Conservation (phyloP, 345 rosid species). For the rapeseed (Brassica napus) region DNA sequence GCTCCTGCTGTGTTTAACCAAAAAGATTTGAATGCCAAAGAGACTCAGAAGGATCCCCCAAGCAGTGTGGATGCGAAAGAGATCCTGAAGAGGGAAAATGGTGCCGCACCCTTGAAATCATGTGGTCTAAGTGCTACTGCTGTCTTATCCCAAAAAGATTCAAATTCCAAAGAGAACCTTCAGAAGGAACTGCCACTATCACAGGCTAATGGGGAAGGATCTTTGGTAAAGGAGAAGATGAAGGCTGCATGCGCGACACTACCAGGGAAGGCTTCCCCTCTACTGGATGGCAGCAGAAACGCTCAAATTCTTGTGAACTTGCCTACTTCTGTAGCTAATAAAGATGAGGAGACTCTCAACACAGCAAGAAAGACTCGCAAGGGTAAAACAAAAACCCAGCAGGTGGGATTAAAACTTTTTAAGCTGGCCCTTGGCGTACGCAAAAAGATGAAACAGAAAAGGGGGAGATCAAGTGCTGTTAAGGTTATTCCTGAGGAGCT, state of each 20-base stretch:
- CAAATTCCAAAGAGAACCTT: constrained; percentile 34
- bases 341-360: constrained; percentile 17
- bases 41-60: constrained; percentile 14
- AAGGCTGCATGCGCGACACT: background rate
- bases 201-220: constrained; percentile 37
- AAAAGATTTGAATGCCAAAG: constrained; percentile 37
- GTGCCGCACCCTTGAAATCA: constrained; percentile 24
- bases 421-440: constrained; percentile 43
- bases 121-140: constrained; percentile 29
- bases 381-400: constrained; percentile 36
- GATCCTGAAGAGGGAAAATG: constrained; percentile 21
- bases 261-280: constrained; percentile 10
- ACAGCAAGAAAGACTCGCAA: constrained; percentile 52
- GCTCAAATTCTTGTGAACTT: constrained; percentile 29
- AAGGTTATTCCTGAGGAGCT: constrained; percentile 41
- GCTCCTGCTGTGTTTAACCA: constrained; percentile 32
- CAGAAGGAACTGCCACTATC: constrained; percentile 37
- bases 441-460: constrained; percentile 57
- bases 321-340: constrained; percentile 31
- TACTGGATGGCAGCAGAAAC: constrained; percentile 20
- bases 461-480: constrained; percentile 40
- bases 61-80: constrained; percentile 21
- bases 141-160: constrained; percentile 37
- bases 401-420: constrained; percentile 51
- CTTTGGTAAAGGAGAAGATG: constrained; percentile 34